Base-by-base conservation (phyloP, 1,284 basidiomycete species). In the Moesziomyces globuligerus region DNA sequence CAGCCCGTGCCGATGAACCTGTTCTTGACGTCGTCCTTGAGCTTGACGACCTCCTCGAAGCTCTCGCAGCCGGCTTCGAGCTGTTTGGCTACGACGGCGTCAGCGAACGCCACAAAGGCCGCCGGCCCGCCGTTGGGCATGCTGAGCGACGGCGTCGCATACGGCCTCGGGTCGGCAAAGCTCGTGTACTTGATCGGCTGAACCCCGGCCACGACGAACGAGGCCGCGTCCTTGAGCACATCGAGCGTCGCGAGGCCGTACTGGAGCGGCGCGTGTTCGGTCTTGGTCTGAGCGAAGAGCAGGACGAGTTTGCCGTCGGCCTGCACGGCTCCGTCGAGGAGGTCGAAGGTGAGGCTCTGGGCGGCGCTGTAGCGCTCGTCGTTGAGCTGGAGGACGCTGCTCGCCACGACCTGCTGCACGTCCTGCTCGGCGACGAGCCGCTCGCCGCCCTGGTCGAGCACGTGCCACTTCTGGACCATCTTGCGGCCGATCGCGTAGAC, bases 21-120 rank as follows among this genome's bases (percentile, higher is more conserved):
- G 47, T 79, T 74, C 46, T 73, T 62, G 24, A 61, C 68, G 46
- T 72, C 72, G 40, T 78, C 64, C 43, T 80, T 79, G 39, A 84
- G 78, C 17, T 73, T 67, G 49, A 84, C 69, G 11, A 72, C 57
- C 44, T 84, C 83, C 39, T 84, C 83, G 29, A 83, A 81, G 0
- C 69, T 24, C 18, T 68, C 61, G 28, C 59, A 56, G 7, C 59
- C 58, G 1, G 47, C 17, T 29, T 67, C 45, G 24, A 75, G 52
- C 47, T 78, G 48, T 37, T 73, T 61, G n/a, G 61, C 52, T n/a
- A 77, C 48, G 11, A 81, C 57, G 13, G 75, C 66, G 25, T 76
- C 67, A 25, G 66, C 55, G 39, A 81, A 79, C 26, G 66, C 44
- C 36, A 82, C 47, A n/a, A 80, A 81, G 4, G 74, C 72, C 1